Base-by-base conservation (phyloP, 2,329 filamentous ascomycete genomes). In the Cytospora mali region DNA sequence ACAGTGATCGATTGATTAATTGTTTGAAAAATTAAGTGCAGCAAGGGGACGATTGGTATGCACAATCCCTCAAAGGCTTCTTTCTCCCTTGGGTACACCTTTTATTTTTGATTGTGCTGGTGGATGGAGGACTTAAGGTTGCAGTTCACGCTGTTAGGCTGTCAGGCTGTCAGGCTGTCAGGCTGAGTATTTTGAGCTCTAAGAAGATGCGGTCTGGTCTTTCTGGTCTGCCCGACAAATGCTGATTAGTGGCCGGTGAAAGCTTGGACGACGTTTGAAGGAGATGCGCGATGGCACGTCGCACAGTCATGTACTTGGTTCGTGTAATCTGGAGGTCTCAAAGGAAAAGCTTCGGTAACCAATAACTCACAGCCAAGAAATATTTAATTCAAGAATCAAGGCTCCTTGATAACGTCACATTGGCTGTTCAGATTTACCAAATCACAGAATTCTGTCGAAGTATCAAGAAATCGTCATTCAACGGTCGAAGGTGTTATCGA, bases 391-490 rank as follows among this genome's bases (percentile, higher is more conserved):
- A 39, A 39, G 35, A 18, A n/a, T 7, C 35, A 39, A 46, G 21
- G 5, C 42, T 23, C 33, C 58, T 46, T 39, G 33, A 60, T 54
- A 54, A 35, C 50, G 50, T 54, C 50, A 54, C 58, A 48, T 54
- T 25, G 27, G 35, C 18, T n/a, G 18, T 28, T 1, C 3, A 31
- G 2, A 25, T 13, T 1, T 13, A 16, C 13, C 51, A n/a, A 18
- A n/a, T 28, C 11, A 60, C 10, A 48, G 57, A 60, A 60, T 4
- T 9, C n/a, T 3, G 50, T 60, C 58, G 58, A 60, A 60, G 0
- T 54, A 49, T 54, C 58, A 4, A 14, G 50, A 54, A 51, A 25
- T 54, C 58, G 58, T 60, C 58, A 60, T 60, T 27, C 58, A 49
- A 33, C 21, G 31, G 50, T 53, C 27, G 25, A 48, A 23, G 2